Evolutionary conservation across 108 stramenopile species (phyloP).

Genomic region (Cyclostephanos tholiformis): DNA sequence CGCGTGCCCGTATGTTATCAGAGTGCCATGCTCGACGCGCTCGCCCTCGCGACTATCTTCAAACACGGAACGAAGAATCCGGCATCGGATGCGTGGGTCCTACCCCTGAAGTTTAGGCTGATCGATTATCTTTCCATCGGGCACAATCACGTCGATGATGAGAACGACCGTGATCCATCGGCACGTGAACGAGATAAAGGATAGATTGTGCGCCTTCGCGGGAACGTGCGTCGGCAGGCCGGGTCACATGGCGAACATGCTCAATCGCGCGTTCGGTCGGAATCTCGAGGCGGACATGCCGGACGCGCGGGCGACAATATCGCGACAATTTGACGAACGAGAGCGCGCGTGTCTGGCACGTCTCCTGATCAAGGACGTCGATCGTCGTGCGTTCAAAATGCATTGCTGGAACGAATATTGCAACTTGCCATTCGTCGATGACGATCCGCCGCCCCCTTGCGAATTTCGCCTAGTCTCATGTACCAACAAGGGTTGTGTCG

Average conservation of each 20-base stretch:
- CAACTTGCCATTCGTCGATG: constrained; percentile 5
- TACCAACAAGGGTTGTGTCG: constrained; percentile 53
- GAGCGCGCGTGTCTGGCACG: constrained; percentile 56
- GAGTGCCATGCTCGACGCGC: constrained; percentile 37
- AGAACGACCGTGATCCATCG: background rate
- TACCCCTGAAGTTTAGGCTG: constrained; percentile 56
- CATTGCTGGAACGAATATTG: constrained; percentile 57
- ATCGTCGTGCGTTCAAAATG: constrained; percentile 48
- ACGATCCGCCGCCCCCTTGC: constrained; percentile 20
- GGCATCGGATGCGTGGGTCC: constrained; percentile 40
- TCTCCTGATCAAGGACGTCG: constrained; percentile 53
- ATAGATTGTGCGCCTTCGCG: constrained; percentile 30
- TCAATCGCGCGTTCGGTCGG: constrained; percentile 14
- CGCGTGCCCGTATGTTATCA: constrained; percentile 11
- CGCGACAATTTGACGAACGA: constrained; percentile 33
- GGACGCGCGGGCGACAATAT: constrained; percentile 7
- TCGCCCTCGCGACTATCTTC: constrained; percentile 30
- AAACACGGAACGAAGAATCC: constrained; percentile 8
- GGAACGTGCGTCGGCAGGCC: constrained; percentile 24
- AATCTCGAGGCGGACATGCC: constrained; percentile 19
- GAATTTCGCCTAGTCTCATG: constrained; percentile 50
- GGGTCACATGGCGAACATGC: constrained; percentile 15
- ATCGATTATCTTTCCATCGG: constrained; percentile 40
- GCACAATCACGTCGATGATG: constrained; percentile 11
- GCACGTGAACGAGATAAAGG: constrained; percentile 23